Evolutionary conservation across 805 yeast genomes (phyloP), one percentile per base, ranked within the genome.

Genomic region (Barnettozyma californica): DNA sequence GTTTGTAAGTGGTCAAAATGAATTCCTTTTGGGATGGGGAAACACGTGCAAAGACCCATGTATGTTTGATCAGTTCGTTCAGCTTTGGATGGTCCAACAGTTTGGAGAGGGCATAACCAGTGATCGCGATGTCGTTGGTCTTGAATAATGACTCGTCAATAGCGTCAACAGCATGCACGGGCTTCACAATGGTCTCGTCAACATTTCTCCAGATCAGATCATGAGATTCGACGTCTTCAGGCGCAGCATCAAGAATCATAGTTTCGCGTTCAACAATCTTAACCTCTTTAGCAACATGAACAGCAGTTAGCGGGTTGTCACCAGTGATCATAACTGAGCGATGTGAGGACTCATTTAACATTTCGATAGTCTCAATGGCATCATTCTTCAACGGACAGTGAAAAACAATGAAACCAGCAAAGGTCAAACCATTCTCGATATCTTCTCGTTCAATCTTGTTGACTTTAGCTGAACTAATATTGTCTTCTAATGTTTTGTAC

Each of bases 251-350:
- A 59, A 94, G 74, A 58, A 94, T 89, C 60, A 94, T 74, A 35
- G 87, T 87, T 46, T 85, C 89, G 57, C 89, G 83, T 44, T 85
- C 86, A 51, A 90, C 84, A 62, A 94, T 94, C 18, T 75, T 84
- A 51, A 94, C 98, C 68, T 89, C 96, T 59, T 83, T 83, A 20
- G 98, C 98, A 58, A 94, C 99, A 65, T 92, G 97, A 52, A 94
- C 94, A 29, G 99, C 99, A 56, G 99, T 94, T 63, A 94, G 78
- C 36, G 99, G 97, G 68, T 92, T 94, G 69, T 94, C 99, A 75
- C 99, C 99, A 43, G 99, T 94, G 58, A 94, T 94, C 99, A 94
- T 94, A 39, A 94, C 81, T 65, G 89, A 87, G 65, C 99, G 89
- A 67, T 94, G 99, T 47, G 92, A 81, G 1, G 97, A 90, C 63